Conservation (phyloP, 2,329 filamentous ascomycete genomes). For the Alternaria arbusti region DNA sequence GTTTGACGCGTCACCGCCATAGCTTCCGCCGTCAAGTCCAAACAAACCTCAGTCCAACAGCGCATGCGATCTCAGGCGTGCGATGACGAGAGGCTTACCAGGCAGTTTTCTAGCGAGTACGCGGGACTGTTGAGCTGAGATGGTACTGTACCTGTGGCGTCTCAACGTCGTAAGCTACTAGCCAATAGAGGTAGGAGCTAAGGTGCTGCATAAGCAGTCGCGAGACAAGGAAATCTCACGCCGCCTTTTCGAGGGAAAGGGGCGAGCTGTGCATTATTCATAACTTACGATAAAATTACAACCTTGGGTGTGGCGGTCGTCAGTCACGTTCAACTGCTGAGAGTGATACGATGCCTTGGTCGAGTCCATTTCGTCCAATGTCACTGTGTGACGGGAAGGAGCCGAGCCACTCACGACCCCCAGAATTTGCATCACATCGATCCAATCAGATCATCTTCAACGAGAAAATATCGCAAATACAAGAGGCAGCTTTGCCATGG, state of each 20-base stretch:
- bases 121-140: slow-evolving; percentile 7
- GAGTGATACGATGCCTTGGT: too few relatives aligned
- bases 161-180: slow-evolving; percentile 5
- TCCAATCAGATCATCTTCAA: too few relatives aligned
- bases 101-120: not conserved
- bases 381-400: too few relatives aligned
- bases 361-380: too few relatives aligned
- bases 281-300: not conserved
- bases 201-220: slow-evolving; percentile 20
- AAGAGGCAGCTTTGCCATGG: too few relatives aligned
- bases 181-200: not conserved
- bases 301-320: not conserved
- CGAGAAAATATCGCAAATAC: too few relatives aligned
- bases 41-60: not conserved
- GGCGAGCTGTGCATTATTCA: not conserved
- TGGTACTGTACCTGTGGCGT: slow-evolving; percentile 3
- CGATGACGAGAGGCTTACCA: not conserved
- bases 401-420: too few relatives aligned
- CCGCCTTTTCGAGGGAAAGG: slow-evolving; percentile 13
- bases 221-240: slow-evolving; percentile 15
- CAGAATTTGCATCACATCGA: too few relatives aligned
- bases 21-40: not conserved
- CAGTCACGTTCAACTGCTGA: not conserved
- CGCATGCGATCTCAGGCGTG: not conserved
- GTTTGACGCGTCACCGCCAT: not conserved